phyloP scores from a whole-genome alignment of 1,284 basidiomycete species.

The Macrocystidia cucumis region DNA sequence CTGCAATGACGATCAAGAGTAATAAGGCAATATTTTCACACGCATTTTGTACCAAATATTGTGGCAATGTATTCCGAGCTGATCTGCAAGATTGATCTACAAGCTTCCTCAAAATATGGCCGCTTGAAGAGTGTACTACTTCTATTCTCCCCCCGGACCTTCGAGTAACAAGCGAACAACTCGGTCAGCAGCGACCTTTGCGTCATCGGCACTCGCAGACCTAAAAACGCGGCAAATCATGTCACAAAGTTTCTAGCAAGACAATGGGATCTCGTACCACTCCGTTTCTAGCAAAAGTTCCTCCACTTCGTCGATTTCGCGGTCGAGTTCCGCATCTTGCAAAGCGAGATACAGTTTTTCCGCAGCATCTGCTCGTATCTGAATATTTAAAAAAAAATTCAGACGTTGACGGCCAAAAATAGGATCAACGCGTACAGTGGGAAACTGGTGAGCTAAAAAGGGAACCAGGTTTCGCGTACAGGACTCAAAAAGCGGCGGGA shows the following conservation, averaged over 20 bases:
- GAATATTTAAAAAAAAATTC: conserved; percentile 24
- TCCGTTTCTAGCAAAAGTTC: conserved; percentile 75
- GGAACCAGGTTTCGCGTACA: conserved; percentile 40
- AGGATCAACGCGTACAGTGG: conserved; percentile 45
- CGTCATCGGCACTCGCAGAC: conserved; percentile 27
- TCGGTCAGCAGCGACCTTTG: conserved; percentile 22
- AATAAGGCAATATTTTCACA: too few relatives aligned
- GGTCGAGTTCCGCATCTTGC: conserved; percentile 58
- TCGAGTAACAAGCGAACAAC: conserved; percentile 16
- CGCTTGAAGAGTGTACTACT: too few relatives aligned
- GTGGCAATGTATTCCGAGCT: too few relatives aligned
- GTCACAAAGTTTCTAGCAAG: conserved; percentile 1
- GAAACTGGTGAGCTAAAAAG: conserved; percentile 74
- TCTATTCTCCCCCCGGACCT: too few relatives aligned
- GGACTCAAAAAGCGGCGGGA: conserved; percentile 35
- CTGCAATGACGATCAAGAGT: too few relatives aligned
- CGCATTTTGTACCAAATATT: too few relatives aligned
- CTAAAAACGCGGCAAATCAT: conserved; percentile 17
- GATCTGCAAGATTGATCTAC: too few relatives aligned
- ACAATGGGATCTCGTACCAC: conserved; percentile 43
- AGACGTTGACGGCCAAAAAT: conserved; percentile 5
- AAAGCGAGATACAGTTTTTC: conserved; percentile 75
- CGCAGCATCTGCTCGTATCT: conserved; percentile 76
- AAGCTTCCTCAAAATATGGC: too few relatives aligned
- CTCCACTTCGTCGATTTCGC: conserved; percentile 65